Evolutionary conservation across 257 asterid genomes (phyloP).

Genomic region (Scutellaria baicalensis): DNA sequence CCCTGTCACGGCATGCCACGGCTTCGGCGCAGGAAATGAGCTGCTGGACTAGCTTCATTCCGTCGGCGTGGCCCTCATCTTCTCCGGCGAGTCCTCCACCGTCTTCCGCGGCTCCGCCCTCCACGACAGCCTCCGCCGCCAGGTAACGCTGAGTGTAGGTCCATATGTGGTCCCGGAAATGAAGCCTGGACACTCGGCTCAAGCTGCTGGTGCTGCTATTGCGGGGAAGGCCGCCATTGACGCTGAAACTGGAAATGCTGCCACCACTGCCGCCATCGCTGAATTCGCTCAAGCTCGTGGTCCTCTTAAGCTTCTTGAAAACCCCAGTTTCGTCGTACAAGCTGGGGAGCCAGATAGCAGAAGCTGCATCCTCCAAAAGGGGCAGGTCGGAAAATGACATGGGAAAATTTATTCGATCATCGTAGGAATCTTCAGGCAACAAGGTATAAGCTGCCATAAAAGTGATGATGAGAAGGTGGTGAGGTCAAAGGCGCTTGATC

Average conservation of each 20-base stretch:
- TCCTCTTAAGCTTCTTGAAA: slow-evolving; percentile 38
- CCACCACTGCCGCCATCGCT: slow-evolving; percentile 9
- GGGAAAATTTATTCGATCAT: slow-evolving; percentile 10
- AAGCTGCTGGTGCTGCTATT: slow-evolving; percentile 31
- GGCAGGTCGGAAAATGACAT: slow-evolving; percentile 18
- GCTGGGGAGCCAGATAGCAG: slow-evolving; percentile 28
- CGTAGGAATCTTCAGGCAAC: slow-evolving; percentile 26
- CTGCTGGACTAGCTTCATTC: slow-evolving; percentile 56
- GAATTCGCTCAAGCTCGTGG: slow-evolving; percentile 21
- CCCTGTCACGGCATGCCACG: slow-evolving; percentile 67
- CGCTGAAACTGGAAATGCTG: slow-evolving; percentile 23
- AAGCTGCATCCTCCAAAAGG: slow-evolving; percentile 18
- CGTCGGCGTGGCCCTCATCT: slow-evolving; percentile 30
- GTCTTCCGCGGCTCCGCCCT: slow-evolving; percentile 28
- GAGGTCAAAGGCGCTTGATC: slow-evolving; percentile 1
- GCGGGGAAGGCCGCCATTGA: slow-evolving; percentile 28
- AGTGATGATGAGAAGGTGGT: neutral
- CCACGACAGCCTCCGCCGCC: slow-evolving; percentile 55
- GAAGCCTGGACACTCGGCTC: slow-evolving; percentile 37
- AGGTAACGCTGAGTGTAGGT: slow-evolving; percentile 49
- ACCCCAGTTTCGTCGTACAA: slow-evolving; percentile 32
- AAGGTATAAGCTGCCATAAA: slow-evolving; percentile 35
- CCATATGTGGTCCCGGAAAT: slow-evolving; percentile 66
- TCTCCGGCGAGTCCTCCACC: slow-evolving; percentile 8
- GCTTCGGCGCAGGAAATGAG: slow-evolving; percentile 81